A percentile compares a stretch with the other conserved stretches of the same genome.
Conservation (phyloP, 2,329 filamentous ascomycete genomes). For the Stemphylium lycopersici region DNA sequence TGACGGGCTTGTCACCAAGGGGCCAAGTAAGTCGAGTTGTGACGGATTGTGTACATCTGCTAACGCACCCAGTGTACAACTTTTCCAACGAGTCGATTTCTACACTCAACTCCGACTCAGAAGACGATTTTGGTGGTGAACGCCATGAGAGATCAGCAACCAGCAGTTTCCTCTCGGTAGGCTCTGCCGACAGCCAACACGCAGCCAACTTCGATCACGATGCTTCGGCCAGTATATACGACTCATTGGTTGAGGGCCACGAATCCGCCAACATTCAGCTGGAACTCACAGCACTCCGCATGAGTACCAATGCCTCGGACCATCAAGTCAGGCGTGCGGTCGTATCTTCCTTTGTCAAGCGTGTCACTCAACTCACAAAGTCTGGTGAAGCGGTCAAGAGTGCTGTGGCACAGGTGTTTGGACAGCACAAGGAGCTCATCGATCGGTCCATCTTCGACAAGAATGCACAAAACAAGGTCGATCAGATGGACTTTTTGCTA, state of each 20-base stretch:
- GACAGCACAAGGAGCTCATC: constrained; percentile 64
- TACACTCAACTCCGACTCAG: constrained; percentile 63
- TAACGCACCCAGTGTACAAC: constrained; percentile 55
- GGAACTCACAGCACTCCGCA: constrained; percentile 91
- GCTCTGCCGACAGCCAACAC: constrained; percentile 64
- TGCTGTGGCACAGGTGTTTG: constrained; percentile 51
- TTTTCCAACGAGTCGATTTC: constrained; percentile 66
- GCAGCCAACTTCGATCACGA: constrained; percentile 80
- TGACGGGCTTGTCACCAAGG: constrained; percentile 47
- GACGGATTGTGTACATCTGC: neutral
- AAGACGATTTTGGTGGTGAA: constrained; percentile 50
- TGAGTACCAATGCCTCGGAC: constrained; percentile 89
- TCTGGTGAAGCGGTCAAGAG: constrained; percentile 46
- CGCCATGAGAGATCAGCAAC: constrained; percentile 65
- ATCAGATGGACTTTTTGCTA: constrained; percentile 85
- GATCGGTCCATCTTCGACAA: constrained; percentile 65
- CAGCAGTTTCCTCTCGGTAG: constrained; percentile 75
- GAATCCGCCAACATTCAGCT: constrained; percentile 86
- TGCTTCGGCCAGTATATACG: constrained; percentile 83
- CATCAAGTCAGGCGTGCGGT: constrained; percentile 86
- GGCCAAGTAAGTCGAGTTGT: constrained; percentile 38
- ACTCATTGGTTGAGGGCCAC: constrained; percentile 75
- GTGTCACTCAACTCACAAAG: constrained; percentile 73
- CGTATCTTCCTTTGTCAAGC: constrained; percentile 82
- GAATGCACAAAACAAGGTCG: constrained; percentile 58